phyloP scores from a whole-genome alignment of 352 stramenopile genomes.

The Phytophthora hybrid region DNA sequence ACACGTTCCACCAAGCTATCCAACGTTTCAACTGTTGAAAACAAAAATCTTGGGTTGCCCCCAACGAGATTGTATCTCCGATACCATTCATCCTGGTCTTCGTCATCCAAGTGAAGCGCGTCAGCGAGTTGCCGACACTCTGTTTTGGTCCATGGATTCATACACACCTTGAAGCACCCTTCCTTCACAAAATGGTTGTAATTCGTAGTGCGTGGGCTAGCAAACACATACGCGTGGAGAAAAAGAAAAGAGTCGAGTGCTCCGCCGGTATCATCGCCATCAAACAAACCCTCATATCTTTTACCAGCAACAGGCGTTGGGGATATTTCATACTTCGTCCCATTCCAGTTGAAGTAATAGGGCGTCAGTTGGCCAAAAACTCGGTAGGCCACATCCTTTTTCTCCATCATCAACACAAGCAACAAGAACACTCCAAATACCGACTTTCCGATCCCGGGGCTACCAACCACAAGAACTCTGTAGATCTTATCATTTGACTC shows the following conservation, averaged over 20 bases:
- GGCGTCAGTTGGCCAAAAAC: neutral
- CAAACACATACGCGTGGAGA: slow-evolving; percentile 24
- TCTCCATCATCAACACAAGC: slow-evolving; percentile 28
- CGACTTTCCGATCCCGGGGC: slow-evolving; percentile 33
- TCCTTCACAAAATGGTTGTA: slow-evolving; percentile 39
- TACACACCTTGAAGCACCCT: slow-evolving; percentile 31
- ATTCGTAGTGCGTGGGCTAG: slow-evolving; percentile 31
- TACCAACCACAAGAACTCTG: slow-evolving; percentile 28
- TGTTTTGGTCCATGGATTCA: slow-evolving; percentile 41
- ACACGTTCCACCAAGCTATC: slow-evolving; percentile 13
- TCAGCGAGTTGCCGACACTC: slow-evolving; percentile 33
- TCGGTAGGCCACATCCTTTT: slow-evolving; percentile 36
- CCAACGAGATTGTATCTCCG: slow-evolving; percentile 36
- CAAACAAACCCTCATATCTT: slow-evolving; percentile 29
- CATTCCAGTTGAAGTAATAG: slow-evolving; percentile 19
- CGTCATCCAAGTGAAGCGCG: slow-evolving; percentile 9
- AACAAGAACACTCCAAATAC: slow-evolving; percentile 35
- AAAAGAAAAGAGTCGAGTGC: neutral
- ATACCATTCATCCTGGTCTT: slow-evolving; percentile 31
- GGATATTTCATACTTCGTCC: slow-evolving; percentile 11
- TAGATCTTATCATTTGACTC: neutral
- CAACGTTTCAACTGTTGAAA: slow-evolving; percentile 24
- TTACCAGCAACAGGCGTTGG: neutral
- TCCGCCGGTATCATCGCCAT: slow-evolving; percentile 9
- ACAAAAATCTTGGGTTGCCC: slow-evolving; percentile 36